Conservation (phyloP, 2,329 filamentous ascomycete genomes). For the Rhynchosporium graminicola region DNA sequence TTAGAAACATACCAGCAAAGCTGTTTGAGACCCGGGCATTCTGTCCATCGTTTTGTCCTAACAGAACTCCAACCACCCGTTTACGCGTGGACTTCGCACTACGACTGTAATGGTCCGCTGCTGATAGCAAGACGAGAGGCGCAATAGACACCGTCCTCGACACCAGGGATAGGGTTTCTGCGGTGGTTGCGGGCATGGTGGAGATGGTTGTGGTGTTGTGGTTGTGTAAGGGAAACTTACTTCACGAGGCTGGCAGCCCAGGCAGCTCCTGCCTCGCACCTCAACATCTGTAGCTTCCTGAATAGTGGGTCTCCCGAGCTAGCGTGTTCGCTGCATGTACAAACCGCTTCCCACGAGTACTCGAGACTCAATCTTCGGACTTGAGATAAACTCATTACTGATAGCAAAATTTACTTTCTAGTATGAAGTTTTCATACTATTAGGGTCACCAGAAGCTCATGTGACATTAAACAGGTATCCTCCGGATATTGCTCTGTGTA, state of each 20-base stretch:
- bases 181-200: slow-evolving; percentile 92
- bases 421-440: too few relatives aligned
- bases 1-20: slow-evolving; percentile 74
- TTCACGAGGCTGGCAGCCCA: slow-evolving; percentile 27
- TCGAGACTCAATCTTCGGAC: slow-evolving; percentile 6
- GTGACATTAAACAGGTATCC: too few relatives aligned
- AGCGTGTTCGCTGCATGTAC: slow-evolving; percentile 16
- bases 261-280: not conserved
- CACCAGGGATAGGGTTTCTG: slow-evolving; percentile 93
- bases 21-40: slow-evolving; percentile 98
- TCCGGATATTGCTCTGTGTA: too few relatives aligned
- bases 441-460: too few relatives aligned
- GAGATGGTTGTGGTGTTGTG: slow-evolving; percentile 41
- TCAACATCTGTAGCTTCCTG: slow-evolving; percentile 22
- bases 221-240: slow-evolving; percentile 22
- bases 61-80: slow-evolving; percentile 89
- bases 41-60: slow-evolving; percentile 95
- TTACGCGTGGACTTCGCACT: slow-evolving; percentile 83
- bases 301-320: slow-evolving; percentile 12
- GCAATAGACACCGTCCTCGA: slow-evolving; percentile 95
- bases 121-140: slow-evolving; percentile 94
- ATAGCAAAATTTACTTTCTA: too few relatives aligned
- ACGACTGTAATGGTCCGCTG: slow-evolving; percentile 97
- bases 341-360: not conserved
- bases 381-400: too few relatives aligned